phyloP scores from a whole-genome alignment of 768 basidiomycete species.

The Sistotremastrum suecicum region DNA sequence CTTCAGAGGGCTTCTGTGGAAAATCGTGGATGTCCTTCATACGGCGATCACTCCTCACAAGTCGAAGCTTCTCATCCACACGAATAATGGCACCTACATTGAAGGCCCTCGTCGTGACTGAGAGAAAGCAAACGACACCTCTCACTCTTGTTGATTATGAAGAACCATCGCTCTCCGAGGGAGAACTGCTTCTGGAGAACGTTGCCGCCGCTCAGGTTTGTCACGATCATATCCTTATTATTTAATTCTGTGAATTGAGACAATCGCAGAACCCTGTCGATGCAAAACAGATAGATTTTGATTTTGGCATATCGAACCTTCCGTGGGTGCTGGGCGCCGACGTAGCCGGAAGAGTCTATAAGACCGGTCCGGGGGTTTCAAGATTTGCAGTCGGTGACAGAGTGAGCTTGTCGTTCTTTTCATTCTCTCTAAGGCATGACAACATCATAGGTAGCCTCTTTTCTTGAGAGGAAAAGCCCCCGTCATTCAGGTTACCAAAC shows the following conservation, averaged over 20 bases:
- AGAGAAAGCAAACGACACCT: conserved; percentile 2
- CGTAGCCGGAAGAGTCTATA: conserved; percentile 23
- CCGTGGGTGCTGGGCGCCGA: conserved; percentile 21
- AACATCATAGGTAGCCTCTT: background rate
- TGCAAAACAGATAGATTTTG: conserved; percentile 5
- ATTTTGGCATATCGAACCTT: background rate
- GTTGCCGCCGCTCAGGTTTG: conserved; percentile 4
- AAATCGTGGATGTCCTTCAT: too few relatives aligned
- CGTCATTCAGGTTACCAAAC: conserved; percentile 14
- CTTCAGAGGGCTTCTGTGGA: too few relatives aligned
- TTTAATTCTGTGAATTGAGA: background rate
- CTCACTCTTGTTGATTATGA: conserved; percentile 1
- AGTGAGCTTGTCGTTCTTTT: conserved; percentile 13
- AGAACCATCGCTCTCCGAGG: conserved; percentile 2
- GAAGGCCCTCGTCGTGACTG: conserved; percentile 5
- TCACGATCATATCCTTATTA: too few relatives aligned
- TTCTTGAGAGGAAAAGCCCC: conserved; percentile 4
- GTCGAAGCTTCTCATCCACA: too few relatives aligned
- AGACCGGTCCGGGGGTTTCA: conserved; percentile 21
- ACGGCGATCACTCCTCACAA: too few relatives aligned
- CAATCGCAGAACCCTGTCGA: conserved; percentile 5
- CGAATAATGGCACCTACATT: background rate
- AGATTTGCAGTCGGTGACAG: conserved; percentile 25
- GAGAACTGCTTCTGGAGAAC: conserved; percentile 3
- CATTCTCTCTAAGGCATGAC: background rate